Base-by-base conservation (phyloP, 2,329 filamentous ascomycete genomes). In the Incumbomyces delicatus region DNA sequence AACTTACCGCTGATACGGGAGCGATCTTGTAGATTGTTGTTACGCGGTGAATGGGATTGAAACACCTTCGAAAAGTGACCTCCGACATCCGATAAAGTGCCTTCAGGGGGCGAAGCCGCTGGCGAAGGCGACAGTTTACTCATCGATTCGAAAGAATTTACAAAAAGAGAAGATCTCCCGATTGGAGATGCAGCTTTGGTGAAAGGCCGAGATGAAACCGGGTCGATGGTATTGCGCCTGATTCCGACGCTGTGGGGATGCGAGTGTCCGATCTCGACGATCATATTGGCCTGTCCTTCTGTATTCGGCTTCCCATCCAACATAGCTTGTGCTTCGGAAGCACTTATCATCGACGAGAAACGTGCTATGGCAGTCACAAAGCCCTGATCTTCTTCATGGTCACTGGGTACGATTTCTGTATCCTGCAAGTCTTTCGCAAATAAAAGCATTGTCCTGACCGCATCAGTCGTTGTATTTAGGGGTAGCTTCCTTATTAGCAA, bases 361-460 rank as follows among this genome's bases (percentile, higher is more conserved):
- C 72, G 71, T 34, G 77, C 79, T 52, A 81, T 64, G 33, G 78
- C 79, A 41, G 72, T 76, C 18, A 72, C 61, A 53, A 75, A 80
- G 22, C 72, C 73, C 41, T 68, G 65, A 54, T 81, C 77, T 42
- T 80, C 76, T 13, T 72, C 66, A 50, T 69, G 67, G n/a, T 75
- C 73, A 41, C 69, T 67, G 4, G 68, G 63, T 13, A 81, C 66
- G 50, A 82, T 72, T 44, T 78, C 74, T 46, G 73, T 73, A 52
- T 79, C 74, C 41, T 79, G 64, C 41, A 81, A 68, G 52, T 81
- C 77, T 55, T 78, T 77, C 16, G 78, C 76, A 55, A 83, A 82
- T n/a, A 81, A 67, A 5, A 83, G 66, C 68, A 83, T 79, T 60
- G 75, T 78, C 53, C 74, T 72, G 47, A 83, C 68, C 14, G 74